Evolutionary conservation across 805 yeast genomes (phyloP).

Genomic region (Spathaspora gorwiae): DNA sequence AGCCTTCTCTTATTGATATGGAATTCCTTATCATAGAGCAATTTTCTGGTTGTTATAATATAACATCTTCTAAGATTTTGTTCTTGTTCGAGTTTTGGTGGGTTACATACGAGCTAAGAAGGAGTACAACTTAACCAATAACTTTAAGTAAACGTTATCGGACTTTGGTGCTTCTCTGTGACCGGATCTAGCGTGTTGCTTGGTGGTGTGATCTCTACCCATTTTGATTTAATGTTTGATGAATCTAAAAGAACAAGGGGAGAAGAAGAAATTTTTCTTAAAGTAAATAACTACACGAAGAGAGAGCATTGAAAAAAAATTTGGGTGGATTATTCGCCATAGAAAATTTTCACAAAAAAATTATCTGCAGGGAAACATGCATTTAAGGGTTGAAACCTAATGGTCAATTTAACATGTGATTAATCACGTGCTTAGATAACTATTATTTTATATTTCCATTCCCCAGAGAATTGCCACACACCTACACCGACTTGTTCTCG

Average conservation of each 20-base stretch:
- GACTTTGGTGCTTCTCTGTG: constrained; percentile 99
- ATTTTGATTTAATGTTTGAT: constrained; percentile 32
- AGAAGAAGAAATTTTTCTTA: not conserved
- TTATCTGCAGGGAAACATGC: too few species aligned
- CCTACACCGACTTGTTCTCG: too few species aligned
- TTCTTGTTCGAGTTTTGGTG: not conserved
- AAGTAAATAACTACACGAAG: not conserved
- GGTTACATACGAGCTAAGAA: constrained; percentile 96
- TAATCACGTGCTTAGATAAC: not conserved
- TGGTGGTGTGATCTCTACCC: constrained; percentile 97
- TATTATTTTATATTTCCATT: too few species aligned
- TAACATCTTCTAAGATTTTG: constrained; percentile 4
- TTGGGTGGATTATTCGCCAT: too few species aligned
- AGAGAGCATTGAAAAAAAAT: too few species aligned
- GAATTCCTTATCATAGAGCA: constrained; percentile 1
- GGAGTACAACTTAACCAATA: constrained; percentile 96
- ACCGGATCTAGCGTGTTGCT: constrained; percentile 93
- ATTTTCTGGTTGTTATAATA: not conserved
- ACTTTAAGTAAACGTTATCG: constrained; percentile 96
- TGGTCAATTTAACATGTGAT: not conserved
- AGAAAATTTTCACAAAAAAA: too few species aligned
- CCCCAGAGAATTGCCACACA: too few species aligned
- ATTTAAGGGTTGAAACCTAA: not conserved
- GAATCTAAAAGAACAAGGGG: not conserved
- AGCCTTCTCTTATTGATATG: not conserved